Percentiles rank a stretch among this genome's conserved stretches.
These are phyloP conservation scores for Wickerhamiella galacta DNA, from an alignment of 805 yeast species.

Conservation along the genomic window DNA sequence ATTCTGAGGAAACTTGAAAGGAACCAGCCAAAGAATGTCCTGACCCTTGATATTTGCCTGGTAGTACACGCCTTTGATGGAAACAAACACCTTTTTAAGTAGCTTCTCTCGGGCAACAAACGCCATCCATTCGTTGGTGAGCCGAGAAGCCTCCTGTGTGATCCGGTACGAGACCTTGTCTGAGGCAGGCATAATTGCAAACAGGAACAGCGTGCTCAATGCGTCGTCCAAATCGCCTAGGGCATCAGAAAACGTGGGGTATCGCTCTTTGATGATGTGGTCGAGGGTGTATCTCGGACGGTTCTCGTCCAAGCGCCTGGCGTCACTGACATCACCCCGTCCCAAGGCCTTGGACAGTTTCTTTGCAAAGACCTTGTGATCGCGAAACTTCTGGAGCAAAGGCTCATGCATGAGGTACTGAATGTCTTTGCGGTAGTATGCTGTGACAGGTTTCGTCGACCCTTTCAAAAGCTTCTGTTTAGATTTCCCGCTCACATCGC, in stretches of 20 bases:
- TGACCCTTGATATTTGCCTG: conserved; percentile 83
- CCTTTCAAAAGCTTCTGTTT: conserved; percentile 96
- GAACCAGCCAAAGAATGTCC: conserved; percentile 89
- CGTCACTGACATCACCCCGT: conserved; percentile 79
- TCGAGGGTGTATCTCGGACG: conserved; percentile 78
- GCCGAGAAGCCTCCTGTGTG: conserved; percentile 70
- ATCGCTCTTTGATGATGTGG: conserved; percentile 83
- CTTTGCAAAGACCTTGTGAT: conserved; percentile 85
- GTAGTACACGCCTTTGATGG: conserved; percentile 93
- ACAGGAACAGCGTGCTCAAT: conserved; percentile 80
- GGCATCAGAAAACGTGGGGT: conserved; percentile 87
- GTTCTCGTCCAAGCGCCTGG: conserved; percentile 65
- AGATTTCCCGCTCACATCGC: conserved; percentile 67
- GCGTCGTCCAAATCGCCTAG: conserved; percentile 90
- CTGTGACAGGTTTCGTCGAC: conserved; percentile 90
- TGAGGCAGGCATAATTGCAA: conserved; percentile 90
- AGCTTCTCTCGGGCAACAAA: conserved; percentile 72
- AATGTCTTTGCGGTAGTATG: conserved; percentile 85
- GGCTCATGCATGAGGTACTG: conserved; percentile 94
- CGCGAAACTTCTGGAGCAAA: conserved; percentile 74
- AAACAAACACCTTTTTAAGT: conserved; percentile 78
- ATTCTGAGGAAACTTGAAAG: conserved; percentile 91
- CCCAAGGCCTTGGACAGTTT: conserved; percentile 81
- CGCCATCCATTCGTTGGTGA: conserved; percentile 92
- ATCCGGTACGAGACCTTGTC: conserved; percentile 62